phyloP scores from a whole-genome alignment of 805 yeast genomes.

The Lachancea dasiensis region DNA sequence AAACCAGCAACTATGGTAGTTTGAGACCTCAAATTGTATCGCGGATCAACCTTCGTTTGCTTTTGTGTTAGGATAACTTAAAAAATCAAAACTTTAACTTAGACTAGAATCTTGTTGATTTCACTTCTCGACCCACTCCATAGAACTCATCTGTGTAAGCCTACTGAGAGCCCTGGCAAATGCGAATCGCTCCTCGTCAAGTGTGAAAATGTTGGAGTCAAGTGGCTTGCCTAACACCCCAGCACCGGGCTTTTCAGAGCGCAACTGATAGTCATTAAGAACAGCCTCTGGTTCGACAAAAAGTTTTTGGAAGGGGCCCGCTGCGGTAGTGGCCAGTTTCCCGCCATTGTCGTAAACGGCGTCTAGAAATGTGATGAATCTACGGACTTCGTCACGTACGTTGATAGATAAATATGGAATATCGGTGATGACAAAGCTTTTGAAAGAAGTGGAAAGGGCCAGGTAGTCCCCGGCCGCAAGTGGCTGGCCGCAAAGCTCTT shows the following conservation, averaged over 20 bases:
- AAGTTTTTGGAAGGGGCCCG: conserved; percentile 74
- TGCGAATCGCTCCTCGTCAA: conserved; percentile 95
- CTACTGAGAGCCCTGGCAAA: conserved; percentile 92
- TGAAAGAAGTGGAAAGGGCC: conserved; percentile 68
- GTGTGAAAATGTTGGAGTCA: conserved; percentile 66
- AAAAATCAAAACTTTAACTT: no score
- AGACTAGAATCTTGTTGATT: no score
- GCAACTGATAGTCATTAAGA: conserved; percentile 34
- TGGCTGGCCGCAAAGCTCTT: conserved; percentile 79
- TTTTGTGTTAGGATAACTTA: no score
- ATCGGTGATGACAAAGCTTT: conserved; percentile 82
- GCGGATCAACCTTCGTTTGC: no score
- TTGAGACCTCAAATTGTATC: no score
- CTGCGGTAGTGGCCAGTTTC: conserved; percentile 82
- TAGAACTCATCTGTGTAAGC: conserved; percentile 87
- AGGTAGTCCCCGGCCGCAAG: conserved; percentile 93
- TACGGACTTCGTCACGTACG: conserved; percentile 75
- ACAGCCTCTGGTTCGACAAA: conserved; percentile 76
- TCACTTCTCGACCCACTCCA: conserved; percentile 71
- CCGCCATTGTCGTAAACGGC: conserved; percentile 93
- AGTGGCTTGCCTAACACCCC: conserved; percentile 43
- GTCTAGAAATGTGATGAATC: conserved; percentile 91
- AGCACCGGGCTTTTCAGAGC: conserved; percentile 42
- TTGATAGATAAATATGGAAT: conserved; percentile 78
- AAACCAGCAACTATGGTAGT: no score